These are phyloP conservation scores for Neurospora sp. DNA, from an alignment of 495 filamentous ascomycete genomes.

Conservation along the genomic window DNA sequence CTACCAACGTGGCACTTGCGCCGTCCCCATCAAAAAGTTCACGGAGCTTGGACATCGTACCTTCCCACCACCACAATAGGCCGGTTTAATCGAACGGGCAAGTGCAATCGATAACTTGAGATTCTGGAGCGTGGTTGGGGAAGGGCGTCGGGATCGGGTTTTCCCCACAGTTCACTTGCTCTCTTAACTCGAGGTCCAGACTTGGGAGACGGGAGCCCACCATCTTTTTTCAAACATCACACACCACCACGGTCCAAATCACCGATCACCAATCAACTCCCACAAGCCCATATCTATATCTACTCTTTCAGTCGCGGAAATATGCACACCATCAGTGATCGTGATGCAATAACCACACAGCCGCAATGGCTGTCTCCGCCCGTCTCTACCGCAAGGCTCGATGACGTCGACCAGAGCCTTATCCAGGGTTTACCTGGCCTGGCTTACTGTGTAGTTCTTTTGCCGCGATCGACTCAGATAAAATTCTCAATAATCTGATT, in stretches of 20 bases:
- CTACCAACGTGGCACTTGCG: background rate
- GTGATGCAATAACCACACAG: background rate
- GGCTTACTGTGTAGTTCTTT: background rate
- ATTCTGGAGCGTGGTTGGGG: background rate
- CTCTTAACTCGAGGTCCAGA: background rate
- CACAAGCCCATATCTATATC: background rate
- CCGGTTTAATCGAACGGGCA: background rate
- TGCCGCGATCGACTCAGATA: background rate
- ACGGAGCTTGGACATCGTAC: background rate
- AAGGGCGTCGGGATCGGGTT: background rate
- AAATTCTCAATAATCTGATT: background rate
- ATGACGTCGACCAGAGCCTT: background rate
- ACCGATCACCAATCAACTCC: background rate
- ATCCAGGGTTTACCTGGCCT: background rate
- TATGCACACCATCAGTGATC: background rate
- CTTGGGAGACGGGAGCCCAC: background rate
- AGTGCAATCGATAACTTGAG: background rate
- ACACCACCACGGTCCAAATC: background rate
- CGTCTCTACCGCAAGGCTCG: background rate
- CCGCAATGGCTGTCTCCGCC: background rate
- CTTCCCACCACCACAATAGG: background rate
- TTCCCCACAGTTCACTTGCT: background rate
- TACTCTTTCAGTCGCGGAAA: background rate
- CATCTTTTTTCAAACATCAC: background rate
- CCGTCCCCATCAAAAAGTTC: background rate